phyloP scores from a whole-genome alignment of 2,329 filamentous ascomycete species.

The Calycina herbarum region DNA sequence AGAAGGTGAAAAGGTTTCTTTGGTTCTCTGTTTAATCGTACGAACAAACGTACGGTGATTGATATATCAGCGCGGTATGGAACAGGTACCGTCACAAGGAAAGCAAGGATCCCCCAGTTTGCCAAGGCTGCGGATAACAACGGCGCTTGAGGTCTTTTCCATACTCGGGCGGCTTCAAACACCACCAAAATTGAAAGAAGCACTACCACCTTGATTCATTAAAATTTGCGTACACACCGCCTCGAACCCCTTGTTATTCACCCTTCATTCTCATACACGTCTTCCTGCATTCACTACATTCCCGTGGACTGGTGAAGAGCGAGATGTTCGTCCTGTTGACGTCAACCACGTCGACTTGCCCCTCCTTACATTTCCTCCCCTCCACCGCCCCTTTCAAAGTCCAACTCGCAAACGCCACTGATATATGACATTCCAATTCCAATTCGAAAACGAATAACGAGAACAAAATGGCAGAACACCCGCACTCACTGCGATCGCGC shows the following conservation, averaged over 20 bases:
- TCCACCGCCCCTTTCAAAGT: constrained; percentile 10
- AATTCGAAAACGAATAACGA: constrained; percentile 15
- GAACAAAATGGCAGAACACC: constrained; percentile 29
- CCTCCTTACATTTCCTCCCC: constrained; percentile 2
- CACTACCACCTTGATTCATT: not conserved
- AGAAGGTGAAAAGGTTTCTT: too few species aligned
- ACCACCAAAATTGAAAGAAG: not conserved
- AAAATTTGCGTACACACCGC: not conserved
- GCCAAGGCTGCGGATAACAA: not conserved
- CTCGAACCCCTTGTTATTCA: not conserved
- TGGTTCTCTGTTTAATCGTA: too few species aligned
- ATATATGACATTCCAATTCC: not conserved
- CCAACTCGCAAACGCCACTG: not conserved
- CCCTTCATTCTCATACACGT: not conserved
- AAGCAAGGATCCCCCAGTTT: not conserved
- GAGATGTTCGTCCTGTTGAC: constrained; percentile 9
- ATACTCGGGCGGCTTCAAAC: not conserved
- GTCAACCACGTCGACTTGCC: constrained; percentile 13
- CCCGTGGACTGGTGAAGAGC: not conserved
- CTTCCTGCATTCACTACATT: not conserved
- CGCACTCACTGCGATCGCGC: constrained; percentile 18
- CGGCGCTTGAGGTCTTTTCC: constrained; percentile 1
- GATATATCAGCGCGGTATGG: not conserved
- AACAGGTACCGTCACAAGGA: not conserved
- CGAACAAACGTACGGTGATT: not conserved